Base-by-base conservation (phyloP, 2,329 filamentous ascomycete species). In the Ophiostoma piceae region DNA sequence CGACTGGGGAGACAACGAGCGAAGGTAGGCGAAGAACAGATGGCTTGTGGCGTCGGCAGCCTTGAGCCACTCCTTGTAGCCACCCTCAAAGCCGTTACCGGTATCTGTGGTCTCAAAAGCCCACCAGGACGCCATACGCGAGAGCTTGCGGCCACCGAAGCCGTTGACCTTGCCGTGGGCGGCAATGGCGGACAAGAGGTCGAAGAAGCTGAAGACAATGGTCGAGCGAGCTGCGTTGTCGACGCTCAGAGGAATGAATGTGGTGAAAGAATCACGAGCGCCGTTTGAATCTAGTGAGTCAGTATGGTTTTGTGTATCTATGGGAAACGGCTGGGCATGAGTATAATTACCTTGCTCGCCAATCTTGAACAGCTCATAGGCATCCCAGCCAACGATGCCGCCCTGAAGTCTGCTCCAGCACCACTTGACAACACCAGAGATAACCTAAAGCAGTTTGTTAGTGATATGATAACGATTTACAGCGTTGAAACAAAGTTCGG, bases 41-140 rank as follows among this genome's bases (percentile, higher is more conserved):
- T 99, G 95, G 76, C 94, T 97, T 26, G 94, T 93, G 69, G 95
- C 95, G 83, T 98, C 93, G 71, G 95, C 95, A 72, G 94, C 94
- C 90, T 83, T 89, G 74, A 90, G 83, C 94, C 95, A 99, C 64
- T 88, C 87, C 77, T 91, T 92, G 80, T 99, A 99, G 69, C 94
- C 94, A 57, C 92, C 92, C 74, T 98, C 95, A 75, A 99, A 99
- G 19, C 95, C 95, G 77, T 91, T 94, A 60, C 91, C 91, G 7
- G 88, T 88, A 77, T 98, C 94, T 66, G 84, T 87, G 74, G 96
- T 92, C 76, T 97, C 94, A 78, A 99, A 99, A 0, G 94, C 93
- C 95, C 95, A 99, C 95, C 95, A 99, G 65, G 94, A 93, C 57
- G 94, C 95, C 85, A 96, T 92, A 74, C 95, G 88, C 11, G 95